Conservation (phyloP, 768 basidiomycete species). For the Pisolithus marmoratus region DNA sequence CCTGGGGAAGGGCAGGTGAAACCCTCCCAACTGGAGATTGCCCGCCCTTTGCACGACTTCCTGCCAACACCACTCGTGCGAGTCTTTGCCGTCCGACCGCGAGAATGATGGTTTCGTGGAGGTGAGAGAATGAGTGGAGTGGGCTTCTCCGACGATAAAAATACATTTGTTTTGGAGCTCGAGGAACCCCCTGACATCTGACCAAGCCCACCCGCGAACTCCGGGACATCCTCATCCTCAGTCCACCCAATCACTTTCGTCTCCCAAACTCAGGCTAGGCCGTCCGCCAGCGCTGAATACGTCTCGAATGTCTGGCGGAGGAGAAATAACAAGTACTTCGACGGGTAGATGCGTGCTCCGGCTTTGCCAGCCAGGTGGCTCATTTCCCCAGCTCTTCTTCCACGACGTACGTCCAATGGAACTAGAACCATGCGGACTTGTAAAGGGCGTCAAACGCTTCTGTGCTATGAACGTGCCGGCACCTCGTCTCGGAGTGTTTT, state of each 20-base stretch:
- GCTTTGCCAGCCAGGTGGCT: constrained; percentile 81
- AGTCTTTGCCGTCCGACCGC: constrained; percentile 31
- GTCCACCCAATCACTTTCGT: constrained; percentile 89
- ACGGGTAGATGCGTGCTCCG: constrained; percentile 61
- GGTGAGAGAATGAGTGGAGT: constrained; percentile 42
- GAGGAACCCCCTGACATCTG: constrained; percentile 39
- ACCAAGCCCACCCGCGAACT: constrained; percentile 75
- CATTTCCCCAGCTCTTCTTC: constrained; percentile 87
- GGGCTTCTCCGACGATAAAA: constrained; percentile 29
- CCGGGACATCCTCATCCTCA: constrained; percentile 69
- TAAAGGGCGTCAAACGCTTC: constrained; percentile 71
- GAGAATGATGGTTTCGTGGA: constrained; percentile 39
- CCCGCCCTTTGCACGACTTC: constrained; percentile 41
- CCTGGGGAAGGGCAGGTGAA: constrained; percentile 48
- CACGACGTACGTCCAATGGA: constrained; percentile 67
- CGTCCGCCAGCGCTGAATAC: constrained; percentile 60
- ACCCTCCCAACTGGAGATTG: constrained; percentile 57
- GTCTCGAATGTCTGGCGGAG: constrained; percentile 54
- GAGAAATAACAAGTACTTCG: constrained; percentile 71
- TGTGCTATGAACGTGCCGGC: constrained; percentile 73
- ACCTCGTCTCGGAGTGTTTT: constrained; percentile 34
- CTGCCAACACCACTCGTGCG: constrained; percentile 21
- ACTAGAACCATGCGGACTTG: constrained; percentile 44
- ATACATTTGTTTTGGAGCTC: constrained; percentile 17
- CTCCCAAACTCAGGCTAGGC: constrained; percentile 53